Conservation (phyloP, 2,329 filamentous ascomycete species). For the Colletotrichum orchidophilum region DNA sequence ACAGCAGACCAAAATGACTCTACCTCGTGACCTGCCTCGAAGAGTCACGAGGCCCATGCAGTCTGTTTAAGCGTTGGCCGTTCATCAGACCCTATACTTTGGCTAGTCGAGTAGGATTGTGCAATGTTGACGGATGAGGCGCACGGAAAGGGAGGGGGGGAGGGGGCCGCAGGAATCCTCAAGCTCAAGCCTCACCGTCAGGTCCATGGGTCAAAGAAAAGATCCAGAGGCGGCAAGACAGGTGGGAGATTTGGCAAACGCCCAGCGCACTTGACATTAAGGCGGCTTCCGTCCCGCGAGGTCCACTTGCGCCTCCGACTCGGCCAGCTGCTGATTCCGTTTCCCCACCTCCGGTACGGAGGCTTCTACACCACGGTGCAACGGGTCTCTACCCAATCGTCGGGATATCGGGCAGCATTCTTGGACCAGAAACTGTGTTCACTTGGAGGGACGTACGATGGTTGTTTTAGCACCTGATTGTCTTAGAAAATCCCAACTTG, state of each 20-base stretch:
- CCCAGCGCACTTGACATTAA: neutral
- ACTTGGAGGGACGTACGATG: neutral
- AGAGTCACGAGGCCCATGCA: neutral
- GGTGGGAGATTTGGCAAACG: neutral
- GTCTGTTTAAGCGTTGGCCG: neutral
- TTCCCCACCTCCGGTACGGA: neutral
- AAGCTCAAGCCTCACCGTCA: neutral
- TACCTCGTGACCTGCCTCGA: neutral
- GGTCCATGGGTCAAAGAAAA: neutral
- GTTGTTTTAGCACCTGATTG: neutral
- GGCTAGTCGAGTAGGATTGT: neutral
- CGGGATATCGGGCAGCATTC: neutral
- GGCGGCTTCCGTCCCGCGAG: slow-evolving; percentile 8
- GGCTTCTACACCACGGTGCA: neutral
- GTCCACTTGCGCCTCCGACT: slow-evolving; percentile 1
- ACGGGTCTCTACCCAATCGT: neutral
- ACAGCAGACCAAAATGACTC: neutral
- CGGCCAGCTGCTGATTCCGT: neutral
- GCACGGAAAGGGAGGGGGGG: neutral
- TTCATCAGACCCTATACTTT: neutral
- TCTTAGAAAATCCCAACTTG: neutral
- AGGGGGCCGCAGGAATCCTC: neutral
- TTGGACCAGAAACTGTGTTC: neutral
- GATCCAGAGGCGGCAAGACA: neutral
- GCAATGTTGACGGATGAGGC: slow-evolving; percentile 1